phyloP scores from a whole-genome alignment of 2,329 filamentous ascomycete species.

The Stemphylium lycopersici region DNA sequence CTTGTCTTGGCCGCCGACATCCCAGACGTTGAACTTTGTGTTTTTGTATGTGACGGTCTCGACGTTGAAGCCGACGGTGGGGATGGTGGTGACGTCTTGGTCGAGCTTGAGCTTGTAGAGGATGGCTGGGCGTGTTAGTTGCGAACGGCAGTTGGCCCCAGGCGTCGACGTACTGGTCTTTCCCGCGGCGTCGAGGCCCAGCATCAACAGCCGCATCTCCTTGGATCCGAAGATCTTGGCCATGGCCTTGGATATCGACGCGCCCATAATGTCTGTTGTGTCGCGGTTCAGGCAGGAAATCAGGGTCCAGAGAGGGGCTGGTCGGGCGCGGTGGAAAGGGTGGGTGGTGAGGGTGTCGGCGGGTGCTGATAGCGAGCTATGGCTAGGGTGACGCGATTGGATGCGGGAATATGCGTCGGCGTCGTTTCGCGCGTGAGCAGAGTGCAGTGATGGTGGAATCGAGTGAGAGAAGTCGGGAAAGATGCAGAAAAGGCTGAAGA shows the following conservation, averaged over 20 bases:
- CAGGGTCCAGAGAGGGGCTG: not conserved
- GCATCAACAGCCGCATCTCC: slow-evolving; percentile 98
- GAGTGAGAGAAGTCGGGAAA: not conserved
- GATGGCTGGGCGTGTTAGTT: slow-evolving; percentile 63
- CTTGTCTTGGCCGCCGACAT: slow-evolving; percentile 99
- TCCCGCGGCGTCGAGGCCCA: slow-evolving; percentile 94
- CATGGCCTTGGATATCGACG: slow-evolving; percentile 91
- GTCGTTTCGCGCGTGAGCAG: too few species aligned
- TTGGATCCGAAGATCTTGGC: slow-evolving; percentile 99
- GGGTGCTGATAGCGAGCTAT: slow-evolving; percentile 4
- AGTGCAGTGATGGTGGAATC: not conserved
- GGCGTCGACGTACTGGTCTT: slow-evolving; percentile 73
- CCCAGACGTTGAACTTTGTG: slow-evolving; percentile 99
- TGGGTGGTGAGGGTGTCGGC: not conserved
- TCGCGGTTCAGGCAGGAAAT: slow-evolving; percentile 5
- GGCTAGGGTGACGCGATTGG: not conserved
- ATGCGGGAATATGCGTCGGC: not conserved
- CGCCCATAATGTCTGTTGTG: slow-evolving; percentile 76
- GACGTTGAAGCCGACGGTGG: slow-evolving; percentile 99
- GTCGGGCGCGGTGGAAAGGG: slow-evolving; percentile 1
- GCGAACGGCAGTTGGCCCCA: not conserved
- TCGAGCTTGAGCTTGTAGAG: slow-evolving; percentile 99
- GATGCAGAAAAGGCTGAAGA: not conserved
- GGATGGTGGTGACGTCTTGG: slow-evolving; percentile 98
- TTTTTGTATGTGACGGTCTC: slow-evolving; percentile 99